Base-by-base conservation (phyloP, 2,329 filamentous ascomycete species). In the Sarocladium kiliense region DNA sequence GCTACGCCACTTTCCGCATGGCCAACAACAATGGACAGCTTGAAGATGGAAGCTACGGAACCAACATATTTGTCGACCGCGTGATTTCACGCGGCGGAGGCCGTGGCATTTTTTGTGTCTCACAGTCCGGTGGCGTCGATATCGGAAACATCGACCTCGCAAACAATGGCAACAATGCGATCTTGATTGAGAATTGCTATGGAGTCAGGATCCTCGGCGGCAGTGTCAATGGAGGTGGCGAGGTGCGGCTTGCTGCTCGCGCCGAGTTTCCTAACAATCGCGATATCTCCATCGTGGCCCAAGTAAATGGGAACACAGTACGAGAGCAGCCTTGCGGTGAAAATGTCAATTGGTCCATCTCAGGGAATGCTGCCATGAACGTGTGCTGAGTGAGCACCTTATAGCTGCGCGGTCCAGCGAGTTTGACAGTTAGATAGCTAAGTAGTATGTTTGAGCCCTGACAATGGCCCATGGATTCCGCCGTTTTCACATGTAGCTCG, bases 101-200 rank as follows among this genome's bases (percentile, higher is more conserved):
- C 0, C 76, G 80, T 2, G 80, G 80, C 5, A 61, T 83, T 57
- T 83, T 82, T 65, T 83, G 80, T 55, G 80, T 83, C 1, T 81
- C 78, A 0, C 69, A 77, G 60, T 81, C 78, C 0, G 80, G 80
- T 1, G 80, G 68, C n/a, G 77, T 71, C 2, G 74, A 72, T 9
- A 83, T 84, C 55, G 65, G 63, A 9, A 68, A 58, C 3, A 66
- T 82, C 18, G 78, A 82, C 58, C 68, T 83, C 1, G 72, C 77
- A 0, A 66, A 69, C 59, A 83, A 81, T 49, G 79, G 74, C 0
- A 80, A 79, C 62, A 82, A 83, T 56, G 76, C 80, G 0, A 72
- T 83, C 19, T 69, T 84, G 1, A 77, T 84, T 26, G 80, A 84
- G 71, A 84, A 84, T 65, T 83, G 80, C 68, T 82, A 83, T 64